These are phyloP conservation scores for Pharnaceum exiguum DNA, from an alignment of 148 eudicot genomes.

Conservation along the genomic window DNA sequence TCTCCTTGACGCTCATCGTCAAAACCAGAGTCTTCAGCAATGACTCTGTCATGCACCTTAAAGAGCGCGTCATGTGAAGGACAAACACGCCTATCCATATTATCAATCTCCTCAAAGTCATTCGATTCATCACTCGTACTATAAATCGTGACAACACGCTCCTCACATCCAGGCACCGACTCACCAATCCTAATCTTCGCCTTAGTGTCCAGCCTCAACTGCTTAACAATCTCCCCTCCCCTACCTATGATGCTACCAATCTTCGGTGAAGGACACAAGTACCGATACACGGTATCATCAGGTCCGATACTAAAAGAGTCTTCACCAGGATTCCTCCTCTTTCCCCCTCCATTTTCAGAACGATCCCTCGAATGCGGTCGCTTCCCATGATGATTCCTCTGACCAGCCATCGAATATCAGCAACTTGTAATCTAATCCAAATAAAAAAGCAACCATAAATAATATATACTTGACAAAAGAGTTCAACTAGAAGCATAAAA, in stretches of 20 bases:
- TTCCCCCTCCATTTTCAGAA: slow-evolving; percentile 65
- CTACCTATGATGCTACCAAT: slow-evolving; percentile 96
- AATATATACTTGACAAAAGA: too few relatives aligned
- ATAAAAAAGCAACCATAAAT: neutral
- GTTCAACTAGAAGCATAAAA: too few relatives aligned
- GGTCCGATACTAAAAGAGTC: slow-evolving; percentile 62
- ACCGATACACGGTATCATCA: slow-evolving; percentile 88
- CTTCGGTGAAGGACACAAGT: slow-evolving; percentile 80
- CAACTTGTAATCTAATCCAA: slow-evolving; percentile 10
- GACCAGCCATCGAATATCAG: slow-evolving; percentile 66
- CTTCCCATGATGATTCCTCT: slow-evolving; percentile 69
- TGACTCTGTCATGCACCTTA: slow-evolving; percentile 79
- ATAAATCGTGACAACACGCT: slow-evolving; percentile 79
- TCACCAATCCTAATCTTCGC: slow-evolving; percentile 90
- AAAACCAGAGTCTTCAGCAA: slow-evolving; percentile 56
- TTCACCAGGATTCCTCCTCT: slow-evolving; percentile 61
- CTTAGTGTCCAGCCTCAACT: slow-evolving; percentile 69
- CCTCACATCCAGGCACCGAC: slow-evolving; percentile 75
- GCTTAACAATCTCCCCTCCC: slow-evolving; percentile 97
- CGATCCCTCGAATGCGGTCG: slow-evolving; percentile 64
- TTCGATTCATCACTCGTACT: slow-evolving; percentile 78
- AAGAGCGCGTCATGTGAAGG: slow-evolving; percentile 95
- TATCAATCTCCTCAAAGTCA: slow-evolving; percentile 53
- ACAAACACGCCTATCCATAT: slow-evolving; percentile 54
- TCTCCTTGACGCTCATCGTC: slow-evolving; percentile 53